These are phyloP conservation scores for Pyricularia pennisetigena DNA, from an alignment of 2,329 filamentous ascomycete species.

Conservation along the genomic window DNA sequence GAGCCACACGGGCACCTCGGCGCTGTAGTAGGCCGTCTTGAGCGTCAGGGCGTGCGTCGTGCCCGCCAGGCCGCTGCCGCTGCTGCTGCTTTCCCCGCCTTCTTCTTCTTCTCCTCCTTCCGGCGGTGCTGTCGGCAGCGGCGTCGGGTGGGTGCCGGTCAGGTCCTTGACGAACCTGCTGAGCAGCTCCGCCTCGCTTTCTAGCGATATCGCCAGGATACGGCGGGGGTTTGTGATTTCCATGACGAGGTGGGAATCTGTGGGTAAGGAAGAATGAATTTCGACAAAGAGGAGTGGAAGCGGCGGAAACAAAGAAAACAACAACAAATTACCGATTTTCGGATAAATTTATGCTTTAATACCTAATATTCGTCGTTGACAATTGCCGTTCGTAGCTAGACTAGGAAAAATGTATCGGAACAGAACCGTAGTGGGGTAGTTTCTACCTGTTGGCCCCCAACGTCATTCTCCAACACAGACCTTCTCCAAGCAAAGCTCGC, in stretches of 20 bases:
- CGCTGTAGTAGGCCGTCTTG: constrained; percentile 51
- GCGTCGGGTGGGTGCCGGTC: constrained; percentile 29
- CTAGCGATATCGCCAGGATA: constrained; percentile 46
- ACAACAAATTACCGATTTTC: neutral
- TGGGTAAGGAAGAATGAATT: neutral
- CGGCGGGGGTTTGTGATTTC: constrained; percentile 42
- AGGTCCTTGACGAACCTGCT: constrained; percentile 46
- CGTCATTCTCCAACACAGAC: neutral
- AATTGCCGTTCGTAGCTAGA: neutral
- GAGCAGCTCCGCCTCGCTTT: constrained; percentile 34
- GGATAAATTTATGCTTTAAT: neutral
- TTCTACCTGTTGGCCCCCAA: neutral
- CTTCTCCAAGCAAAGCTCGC: neutral
- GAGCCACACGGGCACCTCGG: constrained; percentile 56
- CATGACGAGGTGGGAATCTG: constrained; percentile 15
- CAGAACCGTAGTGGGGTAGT: neutral
- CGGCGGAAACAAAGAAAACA: too few relatives aligned
- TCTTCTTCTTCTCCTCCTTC: neutral
- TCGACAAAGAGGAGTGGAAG: neutral
- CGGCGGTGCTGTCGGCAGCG: constrained; percentile 1
- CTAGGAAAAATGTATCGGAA: neutral
- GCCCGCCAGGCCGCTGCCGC: constrained; percentile 40
- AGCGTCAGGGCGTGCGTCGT: constrained; percentile 46
- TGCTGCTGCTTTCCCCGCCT: constrained; percentile 18
- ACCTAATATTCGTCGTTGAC: neutral